Evolutionary conservation across 257 asterid species (phyloP).

Genomic region (Petunia secreta): DNA sequence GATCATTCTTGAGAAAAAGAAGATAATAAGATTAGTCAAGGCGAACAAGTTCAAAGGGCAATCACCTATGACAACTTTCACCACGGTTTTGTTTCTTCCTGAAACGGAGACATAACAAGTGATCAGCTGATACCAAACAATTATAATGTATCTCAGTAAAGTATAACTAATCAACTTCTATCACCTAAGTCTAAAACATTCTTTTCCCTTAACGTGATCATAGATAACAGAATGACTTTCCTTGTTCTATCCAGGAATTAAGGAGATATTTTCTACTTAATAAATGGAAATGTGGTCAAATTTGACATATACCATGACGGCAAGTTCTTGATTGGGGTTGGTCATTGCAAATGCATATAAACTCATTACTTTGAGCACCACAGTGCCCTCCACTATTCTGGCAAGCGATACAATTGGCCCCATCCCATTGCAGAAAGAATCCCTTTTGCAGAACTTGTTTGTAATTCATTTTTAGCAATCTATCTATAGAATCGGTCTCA

Average conservation of each 20-base stretch:
- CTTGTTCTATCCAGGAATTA: neutral
- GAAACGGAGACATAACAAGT: conserved; percentile 9
- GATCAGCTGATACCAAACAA: conserved; percentile 15
- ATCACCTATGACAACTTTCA: conserved; percentile 9
- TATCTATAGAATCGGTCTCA: conserved; percentile 13
- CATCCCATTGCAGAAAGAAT: conserved; percentile 34
- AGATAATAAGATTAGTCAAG: neutral
- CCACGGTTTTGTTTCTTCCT: neutral
- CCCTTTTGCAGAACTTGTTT: conserved; percentile 43
- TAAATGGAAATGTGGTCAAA: neutral
- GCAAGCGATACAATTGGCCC: conserved; percentile 39
- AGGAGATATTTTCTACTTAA: neutral
- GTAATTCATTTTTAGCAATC: conserved; percentile 42
- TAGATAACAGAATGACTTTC: neutral
- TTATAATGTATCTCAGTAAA: conserved; percentile 5
- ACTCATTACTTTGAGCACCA: conserved; percentile 24
- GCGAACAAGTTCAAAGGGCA: neutral
- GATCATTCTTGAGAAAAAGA: neutral
- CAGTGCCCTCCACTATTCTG: conserved; percentile 36
- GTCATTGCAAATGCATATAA: conserved; percentile 13
- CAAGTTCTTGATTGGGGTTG: conserved; percentile 13
- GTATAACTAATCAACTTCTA: neutral
- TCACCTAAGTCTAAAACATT: neutral
- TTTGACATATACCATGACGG: neutral
- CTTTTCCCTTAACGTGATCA: neutral